Percentiles rank a stretch among this genome's conserved stretches.
These are phyloP conservation scores for Eucalyptus albens DNA, from an alignment of 345 rosid species.

Conservation along the genomic window DNA sequence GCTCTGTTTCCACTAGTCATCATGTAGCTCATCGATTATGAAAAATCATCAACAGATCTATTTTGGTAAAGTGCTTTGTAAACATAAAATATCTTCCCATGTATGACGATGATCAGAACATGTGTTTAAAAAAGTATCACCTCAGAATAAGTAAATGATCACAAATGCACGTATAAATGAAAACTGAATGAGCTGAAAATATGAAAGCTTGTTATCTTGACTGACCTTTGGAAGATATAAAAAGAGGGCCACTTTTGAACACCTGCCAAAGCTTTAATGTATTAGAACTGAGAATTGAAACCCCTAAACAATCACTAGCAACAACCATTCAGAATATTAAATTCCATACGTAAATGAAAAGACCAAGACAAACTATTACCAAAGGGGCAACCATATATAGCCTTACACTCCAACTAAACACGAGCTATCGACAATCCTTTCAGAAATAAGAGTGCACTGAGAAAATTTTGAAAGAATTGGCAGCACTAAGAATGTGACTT, in stretches of 20 bases:
- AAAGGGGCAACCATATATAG: neutral
- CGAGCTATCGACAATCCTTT: neutral
- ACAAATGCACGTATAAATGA: neutral
- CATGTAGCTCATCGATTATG: neutral
- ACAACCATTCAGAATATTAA: neutral
- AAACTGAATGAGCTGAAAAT: neutral
- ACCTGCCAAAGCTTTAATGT: slow-evolving; percentile 34
- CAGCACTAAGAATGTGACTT: neutral
- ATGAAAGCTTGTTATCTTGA: neutral
- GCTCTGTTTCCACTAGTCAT: neutral
- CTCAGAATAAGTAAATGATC: neutral
- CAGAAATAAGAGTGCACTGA: neutral
- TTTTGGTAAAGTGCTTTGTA: neutral
- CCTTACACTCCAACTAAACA: neutral
- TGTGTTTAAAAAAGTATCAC: neutral
- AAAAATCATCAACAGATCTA: neutral
- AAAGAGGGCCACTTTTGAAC: slow-evolving; percentile 94
- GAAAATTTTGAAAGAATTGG: neutral
- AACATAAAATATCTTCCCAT: neutral
- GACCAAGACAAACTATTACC: neutral
- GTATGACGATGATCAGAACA: neutral
- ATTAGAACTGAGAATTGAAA: neutral
- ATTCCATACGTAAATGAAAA: neutral
- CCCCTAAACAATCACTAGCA: neutral
- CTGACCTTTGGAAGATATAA: slow-evolving; percentile 97